These are phyloP conservation scores for Exophiala sp. DNA, from an alignment of 2,329 filamentous ascomycete species.

Conservation along the genomic window DNA sequence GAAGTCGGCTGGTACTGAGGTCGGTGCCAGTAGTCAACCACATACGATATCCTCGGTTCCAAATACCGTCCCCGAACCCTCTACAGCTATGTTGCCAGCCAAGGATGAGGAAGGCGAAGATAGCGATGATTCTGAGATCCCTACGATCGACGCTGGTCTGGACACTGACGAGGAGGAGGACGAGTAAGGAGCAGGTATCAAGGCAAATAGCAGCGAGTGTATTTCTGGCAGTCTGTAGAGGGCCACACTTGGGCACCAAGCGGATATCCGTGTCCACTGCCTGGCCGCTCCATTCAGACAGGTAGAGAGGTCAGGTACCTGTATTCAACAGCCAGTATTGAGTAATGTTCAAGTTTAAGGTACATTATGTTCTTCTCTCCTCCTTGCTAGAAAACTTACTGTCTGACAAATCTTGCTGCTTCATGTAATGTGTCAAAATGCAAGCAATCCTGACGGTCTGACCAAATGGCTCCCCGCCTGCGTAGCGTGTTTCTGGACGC, in stretches of 20 bases:
- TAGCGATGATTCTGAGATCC: conserved; percentile 46
- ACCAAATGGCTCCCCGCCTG: no score
- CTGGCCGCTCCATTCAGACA: no score
- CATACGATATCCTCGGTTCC: not conserved
- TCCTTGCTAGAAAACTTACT: not conserved
- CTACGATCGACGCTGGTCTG: conserved; percentile 43
- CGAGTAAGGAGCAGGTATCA: conserved; percentile 17
- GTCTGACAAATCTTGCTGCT: not conserved
- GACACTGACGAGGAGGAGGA: conserved; percentile 45
- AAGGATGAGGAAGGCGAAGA: conserved; percentile 29
- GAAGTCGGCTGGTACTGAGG: not conserved
- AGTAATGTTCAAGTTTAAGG: no score
- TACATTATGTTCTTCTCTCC: no score
- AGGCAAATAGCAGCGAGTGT: not conserved
- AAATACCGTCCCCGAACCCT: not conserved
- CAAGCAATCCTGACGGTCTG: no score
- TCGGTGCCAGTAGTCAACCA: not conserved
- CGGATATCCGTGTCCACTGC: no score
- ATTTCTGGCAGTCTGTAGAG: no score
- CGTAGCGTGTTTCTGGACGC: not conserved
- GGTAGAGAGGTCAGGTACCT: no score
- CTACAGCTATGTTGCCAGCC: not conserved
- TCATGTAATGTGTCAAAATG: no score
- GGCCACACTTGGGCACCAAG: no score
- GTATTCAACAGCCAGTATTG: no score